A percentile compares a stretch with the other conserved stretches of the same genome.
phyloP scores from a whole-genome alignment of 768 basidiomycete genomes.

The Psilocybe cyanescens region DNA sequence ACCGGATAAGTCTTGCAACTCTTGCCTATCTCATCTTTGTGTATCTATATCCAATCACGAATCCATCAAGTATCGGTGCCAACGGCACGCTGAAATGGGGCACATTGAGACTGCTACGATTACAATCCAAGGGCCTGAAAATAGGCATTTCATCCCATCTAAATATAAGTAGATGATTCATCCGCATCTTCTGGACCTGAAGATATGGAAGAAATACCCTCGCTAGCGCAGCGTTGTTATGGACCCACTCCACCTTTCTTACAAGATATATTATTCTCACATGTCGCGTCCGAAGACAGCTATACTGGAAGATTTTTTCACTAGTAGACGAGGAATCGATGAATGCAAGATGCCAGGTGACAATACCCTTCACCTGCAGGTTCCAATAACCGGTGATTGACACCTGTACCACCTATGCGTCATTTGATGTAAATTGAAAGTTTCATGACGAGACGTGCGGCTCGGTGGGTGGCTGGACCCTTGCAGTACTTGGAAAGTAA shows the following conservation, averaged over 20 bases:
- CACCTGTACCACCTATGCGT: background rate
- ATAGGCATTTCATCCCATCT: background rate
- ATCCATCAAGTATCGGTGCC: background rate
- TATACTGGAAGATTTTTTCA: background rate
- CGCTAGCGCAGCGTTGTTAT: background rate
- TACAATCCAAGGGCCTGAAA: background rate
- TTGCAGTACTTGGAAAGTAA: background rate
- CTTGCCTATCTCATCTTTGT: background rate
- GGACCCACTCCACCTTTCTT: conserved; percentile 1
- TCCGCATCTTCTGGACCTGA: background rate
- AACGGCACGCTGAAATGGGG: background rate
- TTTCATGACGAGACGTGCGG: background rate
- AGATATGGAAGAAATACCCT: background rate
- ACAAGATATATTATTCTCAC: background rate
- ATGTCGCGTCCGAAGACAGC: background rate
- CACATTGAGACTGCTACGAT: background rate
- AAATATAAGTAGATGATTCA: background rate
- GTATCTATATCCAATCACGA: background rate
- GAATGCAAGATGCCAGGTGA: background rate
- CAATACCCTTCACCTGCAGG: background rate
- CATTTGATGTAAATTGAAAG: background rate
- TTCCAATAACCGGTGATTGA: background rate
- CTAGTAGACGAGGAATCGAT: background rate
- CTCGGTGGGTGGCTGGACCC: background rate
- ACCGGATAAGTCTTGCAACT: background rate